Percentiles rank a stretch among this genome's conserved stretches.
Conservation (phyloP, 176 grass and related monocot species). For the Musa schizocarpa region DNA sequence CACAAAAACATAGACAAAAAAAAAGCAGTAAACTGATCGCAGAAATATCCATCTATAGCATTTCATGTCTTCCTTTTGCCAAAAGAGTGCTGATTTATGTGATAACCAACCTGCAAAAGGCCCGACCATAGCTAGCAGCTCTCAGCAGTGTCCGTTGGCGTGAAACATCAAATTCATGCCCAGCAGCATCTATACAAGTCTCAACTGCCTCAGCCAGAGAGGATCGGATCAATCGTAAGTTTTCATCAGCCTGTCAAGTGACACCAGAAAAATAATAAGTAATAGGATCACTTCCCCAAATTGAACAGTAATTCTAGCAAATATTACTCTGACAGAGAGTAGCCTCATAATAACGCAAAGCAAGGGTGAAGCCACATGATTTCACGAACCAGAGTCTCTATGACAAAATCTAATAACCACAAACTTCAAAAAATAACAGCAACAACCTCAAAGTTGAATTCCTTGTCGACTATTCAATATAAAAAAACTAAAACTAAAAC, state of each 20-base stretch:
- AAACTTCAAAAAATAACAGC: no score
- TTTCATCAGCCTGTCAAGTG: slow-evolving; percentile 77
- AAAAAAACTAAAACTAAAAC: no score
- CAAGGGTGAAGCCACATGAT: neutral
- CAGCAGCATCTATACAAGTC: slow-evolving; percentile 85
- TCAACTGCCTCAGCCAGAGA: slow-evolving; percentile 80
- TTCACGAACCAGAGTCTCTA: no score
- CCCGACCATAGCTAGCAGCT: slow-evolving; percentile 83
- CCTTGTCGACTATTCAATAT: no score
- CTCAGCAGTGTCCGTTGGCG: slow-evolving; percentile 69
- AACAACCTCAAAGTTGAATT: no score
- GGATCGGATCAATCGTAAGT: slow-evolving; percentile 66
- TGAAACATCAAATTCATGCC: slow-evolving; percentile 89
- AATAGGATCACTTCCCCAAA: neutral
- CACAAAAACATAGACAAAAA: neutral
- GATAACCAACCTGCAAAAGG: slow-evolving; percentile 81
- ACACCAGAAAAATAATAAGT: slow-evolving; percentile 4
- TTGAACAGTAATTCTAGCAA: neutral
- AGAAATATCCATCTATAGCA: neutral
- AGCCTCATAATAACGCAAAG: neutral
- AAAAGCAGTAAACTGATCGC: neutral
- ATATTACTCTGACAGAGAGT: neutral
- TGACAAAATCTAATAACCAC: no score
- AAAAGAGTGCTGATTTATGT: neutral
- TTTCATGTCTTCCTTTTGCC: neutral